Conservation (phyloP, 345 rosid species). For the Euclidium syriacum region DNA sequence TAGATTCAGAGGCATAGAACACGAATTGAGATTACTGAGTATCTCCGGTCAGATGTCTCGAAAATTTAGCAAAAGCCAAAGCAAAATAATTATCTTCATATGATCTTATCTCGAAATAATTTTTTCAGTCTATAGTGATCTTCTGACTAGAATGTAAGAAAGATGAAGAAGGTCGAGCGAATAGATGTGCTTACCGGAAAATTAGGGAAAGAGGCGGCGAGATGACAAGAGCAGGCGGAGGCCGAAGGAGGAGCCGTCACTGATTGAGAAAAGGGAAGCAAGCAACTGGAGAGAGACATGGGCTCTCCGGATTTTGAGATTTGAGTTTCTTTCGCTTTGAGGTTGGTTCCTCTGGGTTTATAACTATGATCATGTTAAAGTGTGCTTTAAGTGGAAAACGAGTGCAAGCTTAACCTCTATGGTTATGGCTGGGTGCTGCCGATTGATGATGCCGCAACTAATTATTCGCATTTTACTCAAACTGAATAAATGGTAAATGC, state of each 20-base stretch:
- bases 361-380: neutral
- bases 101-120: neutral
- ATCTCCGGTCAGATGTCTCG: neutral
- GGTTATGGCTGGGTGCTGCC: neutral
- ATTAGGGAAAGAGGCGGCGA: slow-evolving; percentile 8
- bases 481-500: too few relatives aligned
- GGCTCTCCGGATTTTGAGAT: neutral
- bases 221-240: slow-evolving; percentile 11
- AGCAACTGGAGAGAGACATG: slow-evolving; percentile 15
- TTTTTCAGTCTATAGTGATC: neutral
- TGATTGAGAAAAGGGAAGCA: slow-evolving; percentile 22
- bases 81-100: neutral
- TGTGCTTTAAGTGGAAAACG: slow-evolving; percentile 4
- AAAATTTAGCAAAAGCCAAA: neutral
- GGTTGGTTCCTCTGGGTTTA: neutral
- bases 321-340: neutral
- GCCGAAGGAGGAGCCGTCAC: slow-evolving; percentile 3
- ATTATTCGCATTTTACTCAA: too few relatives aligned
- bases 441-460: neutral
- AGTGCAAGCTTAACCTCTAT: neutral
- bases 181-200: slow-evolving; percentile 6
- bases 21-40: neutral
- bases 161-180: neutral
- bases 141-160: neutral
- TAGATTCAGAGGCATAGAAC: neutral